Conservation (phyloP, 257 asterid species). For the Mitragyna speciosa region DNA sequence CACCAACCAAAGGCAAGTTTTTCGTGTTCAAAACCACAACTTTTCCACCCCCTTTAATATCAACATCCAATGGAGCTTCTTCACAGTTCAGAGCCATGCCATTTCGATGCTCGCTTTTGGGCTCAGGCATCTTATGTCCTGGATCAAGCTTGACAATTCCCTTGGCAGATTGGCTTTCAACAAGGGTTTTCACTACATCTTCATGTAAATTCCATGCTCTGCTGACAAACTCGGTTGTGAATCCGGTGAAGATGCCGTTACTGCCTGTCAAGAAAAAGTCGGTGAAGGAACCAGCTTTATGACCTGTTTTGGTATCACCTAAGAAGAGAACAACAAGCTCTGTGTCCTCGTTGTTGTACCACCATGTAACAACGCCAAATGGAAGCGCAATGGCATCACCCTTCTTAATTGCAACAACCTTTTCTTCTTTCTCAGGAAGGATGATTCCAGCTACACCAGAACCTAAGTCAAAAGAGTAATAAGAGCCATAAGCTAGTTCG, state of each 20-base stretch:
- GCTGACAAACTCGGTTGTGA: conserved; percentile 61
- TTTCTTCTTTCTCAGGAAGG: conserved; percentile 83
- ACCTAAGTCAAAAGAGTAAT: conserved; percentile 32
- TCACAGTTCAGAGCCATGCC: conserved; percentile 68
- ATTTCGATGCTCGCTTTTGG: conserved; percentile 44
- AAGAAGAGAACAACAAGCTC: conserved; percentile 70
- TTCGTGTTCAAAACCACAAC: conserved; percentile 81
- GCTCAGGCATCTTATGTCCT: conserved; percentile 60
- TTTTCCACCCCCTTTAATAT: conserved; percentile 66
- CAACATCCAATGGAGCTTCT: conserved; percentile 71
- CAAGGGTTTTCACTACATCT: conserved; percentile 51
- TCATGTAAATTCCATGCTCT: conserved; percentile 73
- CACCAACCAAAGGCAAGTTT: conserved; percentile 83
- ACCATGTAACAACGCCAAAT: conserved; percentile 85
- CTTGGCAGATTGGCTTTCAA: conserved; percentile 39
- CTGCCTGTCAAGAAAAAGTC: conserved; percentile 65
- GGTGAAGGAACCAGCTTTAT: conserved; percentile 62
- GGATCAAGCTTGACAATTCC: conserved; percentile 60
- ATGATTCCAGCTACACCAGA: conserved; percentile 76
- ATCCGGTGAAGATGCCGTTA: conserved; percentile 77
- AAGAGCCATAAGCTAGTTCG: not conserved
- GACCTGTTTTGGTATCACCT: conserved; percentile 69
- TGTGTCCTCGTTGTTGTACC: conserved; percentile 79
- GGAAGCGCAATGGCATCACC: conserved; percentile 89
- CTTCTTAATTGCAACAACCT: conserved; percentile 74